A percentile compares a stretch with the other conserved stretches of the same genome.
Evolutionary conservation across 1,139 yeast species (phyloP).

Genomic region (Suhomyces kunorum): DNA sequence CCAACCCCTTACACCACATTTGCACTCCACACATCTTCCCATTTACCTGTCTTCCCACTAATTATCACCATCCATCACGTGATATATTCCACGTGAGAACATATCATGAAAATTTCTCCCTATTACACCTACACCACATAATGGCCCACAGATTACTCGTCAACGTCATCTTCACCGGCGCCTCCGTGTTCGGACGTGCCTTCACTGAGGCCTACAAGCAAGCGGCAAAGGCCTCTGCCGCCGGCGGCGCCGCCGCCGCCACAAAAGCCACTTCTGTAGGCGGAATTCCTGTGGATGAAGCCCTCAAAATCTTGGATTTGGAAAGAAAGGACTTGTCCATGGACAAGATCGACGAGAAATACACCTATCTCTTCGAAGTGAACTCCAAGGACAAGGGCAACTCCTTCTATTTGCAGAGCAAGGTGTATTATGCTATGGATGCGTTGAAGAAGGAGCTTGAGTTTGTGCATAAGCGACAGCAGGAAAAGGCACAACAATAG

Average conservation of each 20-base stretch:
- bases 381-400: slow-evolving; percentile 94
- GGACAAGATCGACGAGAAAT: slow-evolving; percentile 72
- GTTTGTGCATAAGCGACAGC: slow-evolving; percentile 38
- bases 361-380: slow-evolving; percentile 79
- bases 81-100: slow-evolving; percentile 3
- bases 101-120: slow-evolving; percentile 7
- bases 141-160: slow-evolving; percentile 91
- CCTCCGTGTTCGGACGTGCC: slow-evolving; percentile 93
- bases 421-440: slow-evolving; percentile 73
- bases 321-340: slow-evolving; percentile 56
- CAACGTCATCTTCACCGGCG: slow-evolving; percentile 90
- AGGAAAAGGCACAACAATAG: slow-evolving; percentile 22
- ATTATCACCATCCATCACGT: not conserved
- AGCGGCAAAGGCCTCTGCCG: slow-evolving; percentile 85
- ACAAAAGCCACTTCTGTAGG: slow-evolving; percentile 54
- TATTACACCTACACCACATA: slow-evolving; percentile 8
- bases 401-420: slow-evolving; percentile 87
- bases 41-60: no score
- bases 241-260: slow-evolving; percentile 58
- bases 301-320: slow-evolving; percentile 84
- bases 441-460: slow-evolving; percentile 49
- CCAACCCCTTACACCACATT: no score
- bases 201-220: slow-evolving; percentile 96
- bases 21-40: not conserved
- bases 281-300: slow-evolving; percentile 85